Evolutionary conservation across 192 early-diverging fungal genomes (phyloP), one percentile per base, ranked within the genome.

Genomic region (Bifiguratus adelaidae): DNA sequence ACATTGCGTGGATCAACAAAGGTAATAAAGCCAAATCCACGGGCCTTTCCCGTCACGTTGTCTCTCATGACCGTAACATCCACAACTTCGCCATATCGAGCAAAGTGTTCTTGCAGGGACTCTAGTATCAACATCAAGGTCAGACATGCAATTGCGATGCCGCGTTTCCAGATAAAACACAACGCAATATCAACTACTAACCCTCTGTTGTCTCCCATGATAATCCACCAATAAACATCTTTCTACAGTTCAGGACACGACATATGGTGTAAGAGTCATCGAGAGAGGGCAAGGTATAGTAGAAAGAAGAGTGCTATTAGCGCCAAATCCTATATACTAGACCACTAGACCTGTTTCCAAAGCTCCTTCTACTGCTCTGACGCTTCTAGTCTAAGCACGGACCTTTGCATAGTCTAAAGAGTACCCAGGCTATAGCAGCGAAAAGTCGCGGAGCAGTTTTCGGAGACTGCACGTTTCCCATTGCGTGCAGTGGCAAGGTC

Each of bases 201-300:
- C 83, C 83, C 71, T 85, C 80, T 25, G 83, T 83, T 21, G 84
- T 86, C 55, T 86, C 84, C 82, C 82, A 85, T 60, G 83, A 86
- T 52, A 86, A 61, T 40, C 83, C 84, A 48, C 84, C 84, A 50
- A 84, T 68, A 65, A 85, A 85, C 74, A 85, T 79, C 71, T 85
- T 85, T 63, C 83, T 84, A 80, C 44, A 16, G 12, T 12, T 33
- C 15, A n/a, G n/a, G n/a, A n/a, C n/a, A n/a, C n/a, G n/a, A n/a
- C n/a, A n/a, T n/a, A n/a, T n/a, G n/a, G n/a, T n/a, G n/a, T n/a
- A n/a, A n/a, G n/a, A n/a, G n/a, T n/a, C n/a, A n/a, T n/a, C n/a
- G n/a, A n/a, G n/a, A n/a, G n/a, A n/a, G n/a, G n/a, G n/a, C n/a
- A n/a, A n/a, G n/a, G n/a, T n/a, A n/a, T n/a, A n/a, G n/a, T n/a